Evolutionary conservation across 345 rosid genomes (phyloP).

Genomic region (Corymbia maculata): DNA sequence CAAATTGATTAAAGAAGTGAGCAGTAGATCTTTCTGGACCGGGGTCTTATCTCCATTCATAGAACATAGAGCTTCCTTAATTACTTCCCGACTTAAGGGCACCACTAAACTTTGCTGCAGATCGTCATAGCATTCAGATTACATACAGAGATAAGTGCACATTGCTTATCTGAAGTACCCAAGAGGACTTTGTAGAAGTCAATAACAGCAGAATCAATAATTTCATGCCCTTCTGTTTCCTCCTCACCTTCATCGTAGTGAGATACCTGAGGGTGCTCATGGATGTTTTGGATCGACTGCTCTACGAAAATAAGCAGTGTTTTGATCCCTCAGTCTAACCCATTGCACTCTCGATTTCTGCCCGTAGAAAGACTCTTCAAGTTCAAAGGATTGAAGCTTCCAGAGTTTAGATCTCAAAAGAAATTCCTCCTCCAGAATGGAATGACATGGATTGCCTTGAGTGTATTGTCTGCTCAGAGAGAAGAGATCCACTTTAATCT

Average conservation of each 20-base stretch:
- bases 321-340: not conserved
- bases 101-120: not conserved
- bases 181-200: not conserved
- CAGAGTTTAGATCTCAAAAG: not conserved
- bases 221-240: not conserved
- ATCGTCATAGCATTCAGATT: too few species aligned
- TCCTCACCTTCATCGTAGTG: not conserved
- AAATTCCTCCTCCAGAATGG: not conserved
- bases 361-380: not conserved
- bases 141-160: not conserved
- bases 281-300: not conserved
- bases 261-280: not conserved
- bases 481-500: not conserved
- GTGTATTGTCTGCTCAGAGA: not conserved
- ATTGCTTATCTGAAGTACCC: not conserved
- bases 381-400: not conserved
- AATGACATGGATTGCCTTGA: not conserved
- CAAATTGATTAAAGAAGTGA: not conserved
- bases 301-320: not conserved
- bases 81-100: not conserved
- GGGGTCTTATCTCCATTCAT: not conserved
- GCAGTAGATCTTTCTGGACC: not conserved
- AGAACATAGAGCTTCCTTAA: not conserved
- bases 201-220: not conserved
- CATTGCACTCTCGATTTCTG: not conserved